Evolutionary conservation across 305 asterid species (phyloP), one percentile per base, ranked within the genome.

Genomic region (Fraxinus sp.): DNA sequence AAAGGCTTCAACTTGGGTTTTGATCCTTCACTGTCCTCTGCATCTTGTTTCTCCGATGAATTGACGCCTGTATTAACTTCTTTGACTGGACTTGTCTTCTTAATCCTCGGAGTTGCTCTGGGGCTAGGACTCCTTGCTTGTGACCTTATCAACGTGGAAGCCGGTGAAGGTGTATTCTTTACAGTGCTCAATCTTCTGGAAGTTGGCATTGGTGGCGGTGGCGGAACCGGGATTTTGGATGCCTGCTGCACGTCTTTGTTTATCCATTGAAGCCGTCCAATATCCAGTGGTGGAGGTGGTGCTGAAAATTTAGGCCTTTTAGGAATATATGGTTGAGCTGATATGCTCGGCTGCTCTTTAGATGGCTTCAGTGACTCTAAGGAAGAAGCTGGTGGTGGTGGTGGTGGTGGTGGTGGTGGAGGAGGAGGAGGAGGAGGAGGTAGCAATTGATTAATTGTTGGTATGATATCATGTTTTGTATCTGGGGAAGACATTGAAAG

Each of bases 271-370:
- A 96, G 94, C 46, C 92, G 88, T 13, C 89, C 84, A 85, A 90
- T 90, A 78, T 95, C 98, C 35, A 90, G 93, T 30, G 94, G 98
- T 14, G 98, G 98, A 36, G 98, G 99, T 1, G 97, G 97, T 33
- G 90, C 81, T 22, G 97, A 74, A 81, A 94, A 96, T 84, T 90
- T 96, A 1, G 92, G 79, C 85, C 94, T 90, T 81, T 87, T 86
- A 0, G 93, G 91, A 78, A 88, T 83, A 52, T 88, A 83, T 9
- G 87, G 80, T 81, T 80, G 8, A 57, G 79, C 81, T 71, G 87
- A 83, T 78, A 73, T 82, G 46, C 76, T 68, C 18, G 39, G 72
- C 80, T 87, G 39, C 90, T 81, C 75, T 89, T 90, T 80, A 84
- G 88, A 39, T 89, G 89, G 8, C 62, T 90, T 88, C 71, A 76